Conservation (phyloP, 164 flowering plant species). For the Aristolochia californica region DNA sequence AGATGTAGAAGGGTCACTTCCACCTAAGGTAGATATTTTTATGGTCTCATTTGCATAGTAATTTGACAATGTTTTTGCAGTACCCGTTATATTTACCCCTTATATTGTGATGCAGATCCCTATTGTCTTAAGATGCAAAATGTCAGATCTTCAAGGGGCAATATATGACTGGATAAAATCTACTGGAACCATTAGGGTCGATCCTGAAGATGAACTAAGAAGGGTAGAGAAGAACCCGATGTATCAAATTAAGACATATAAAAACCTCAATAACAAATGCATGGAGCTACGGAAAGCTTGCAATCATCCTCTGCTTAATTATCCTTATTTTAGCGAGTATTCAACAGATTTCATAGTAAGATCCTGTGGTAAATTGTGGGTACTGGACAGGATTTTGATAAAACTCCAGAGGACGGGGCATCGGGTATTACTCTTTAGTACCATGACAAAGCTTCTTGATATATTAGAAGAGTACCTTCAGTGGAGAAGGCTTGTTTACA, state of each 20-base stretch:
- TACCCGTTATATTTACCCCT: neutral
- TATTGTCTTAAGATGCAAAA: conserved; percentile 75
- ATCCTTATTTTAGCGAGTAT: conserved; percentile 71
- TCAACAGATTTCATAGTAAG: conserved; percentile 83
- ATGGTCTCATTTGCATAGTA: neutral
- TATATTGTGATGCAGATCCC: conserved; percentile 55
- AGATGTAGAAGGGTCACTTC: conserved; percentile 99
- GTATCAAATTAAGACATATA: conserved; percentile 64
- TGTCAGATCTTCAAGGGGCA: conserved; percentile 93
- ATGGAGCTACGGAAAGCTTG: conserved; percentile 97
- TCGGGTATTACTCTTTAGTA: conserved; percentile 89
- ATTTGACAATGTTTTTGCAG: neutral
- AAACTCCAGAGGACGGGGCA: conserved; percentile 94
- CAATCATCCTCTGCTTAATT: conserved; percentile 96
- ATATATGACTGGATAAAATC: conserved; percentile 97
- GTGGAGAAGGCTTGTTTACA: conserved; percentile 77
- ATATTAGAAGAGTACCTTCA: conserved; percentile 90
- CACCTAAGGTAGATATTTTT: conserved; percentile 63
- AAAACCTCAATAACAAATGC: conserved; percentile 74
- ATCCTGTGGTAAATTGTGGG: conserved; percentile 95
- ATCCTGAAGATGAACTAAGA: conserved; percentile 85
- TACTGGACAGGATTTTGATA: conserved; percentile 84
- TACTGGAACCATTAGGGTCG: conserved; percentile 87
- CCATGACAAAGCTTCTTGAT: conserved; percentile 97
- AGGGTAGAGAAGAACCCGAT: conserved; percentile 60